Evolutionary conservation across 176 grass and related monocot species (phyloP), one percentile per base, ranked within the genome.

Genomic region (Lolium rigidum): DNA sequence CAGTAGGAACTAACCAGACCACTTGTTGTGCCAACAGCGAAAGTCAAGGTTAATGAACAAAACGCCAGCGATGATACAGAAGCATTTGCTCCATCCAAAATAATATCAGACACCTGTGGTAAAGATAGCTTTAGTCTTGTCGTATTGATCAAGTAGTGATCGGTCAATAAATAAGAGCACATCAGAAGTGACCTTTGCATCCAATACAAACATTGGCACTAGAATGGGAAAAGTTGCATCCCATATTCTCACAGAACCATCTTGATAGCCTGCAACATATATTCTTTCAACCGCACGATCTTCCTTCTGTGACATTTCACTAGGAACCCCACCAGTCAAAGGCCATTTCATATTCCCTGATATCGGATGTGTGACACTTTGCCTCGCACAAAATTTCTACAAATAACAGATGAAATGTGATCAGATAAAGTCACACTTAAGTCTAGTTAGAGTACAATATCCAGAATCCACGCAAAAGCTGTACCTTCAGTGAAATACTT

Each of bases 161-260:
- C 28, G 67, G 26, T 74, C 59, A 31, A 9, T 79, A 70, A 77
- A 57, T 66, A 79, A 76, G 62, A 74, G 57, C 51, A 58, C 26
- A 20, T 49, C 43, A 87, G 26, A 75, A 74, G 74, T 87, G 69
- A 95, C 95, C 88, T 98, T 92, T 85, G 88, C 88, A 88, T 95
- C 89, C 66, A 98, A 89, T 65, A 92, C 86, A 92, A 94, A 98
- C 88, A 98, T 90, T 71, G 81, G 89, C 80, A 74, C 68, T 50
- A 95, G 68, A 86, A 98, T 61, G 69, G 95, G 91, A 93, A 91
- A 92, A 57, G 95, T 98, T 47, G 90, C 93, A 81, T 98, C 93
- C 91, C 93, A 98, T 81, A 98, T 92, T 98, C 89, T 95, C 88
- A 98, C 91, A 72, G 93, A 95, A 82, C 95, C 91, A 93, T 98